A percentile compares a stretch with the other conserved stretches of the same genome.
These are phyloP conservation scores for Tetradesmus obliquus DNA, from an alignment of 139 green algal species.

Conservation along the genomic window DNA sequence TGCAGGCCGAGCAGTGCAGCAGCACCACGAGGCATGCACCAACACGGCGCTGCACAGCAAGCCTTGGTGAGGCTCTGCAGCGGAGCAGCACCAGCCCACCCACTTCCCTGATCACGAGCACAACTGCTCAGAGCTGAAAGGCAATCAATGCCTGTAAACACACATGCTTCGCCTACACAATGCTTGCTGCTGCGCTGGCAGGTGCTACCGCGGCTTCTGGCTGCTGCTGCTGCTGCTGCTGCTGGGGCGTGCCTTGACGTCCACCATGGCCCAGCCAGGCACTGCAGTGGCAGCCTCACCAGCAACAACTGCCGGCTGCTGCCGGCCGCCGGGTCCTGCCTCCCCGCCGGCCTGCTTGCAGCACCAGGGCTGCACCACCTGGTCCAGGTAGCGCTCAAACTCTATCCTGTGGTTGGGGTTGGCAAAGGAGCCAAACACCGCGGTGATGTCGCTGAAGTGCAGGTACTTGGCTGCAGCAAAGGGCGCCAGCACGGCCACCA, in stretches of 20 bases:
- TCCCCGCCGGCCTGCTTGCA: conserved; percentile 9
- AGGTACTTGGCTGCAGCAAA: conserved; percentile 13
- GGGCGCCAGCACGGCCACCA: background rate
- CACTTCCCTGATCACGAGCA: background rate
- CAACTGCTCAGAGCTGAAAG: background rate
- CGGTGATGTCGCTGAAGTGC: conserved; percentile 34
- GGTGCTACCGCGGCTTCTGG: background rate
- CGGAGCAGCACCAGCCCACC: background rate
- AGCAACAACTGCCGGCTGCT: background rate
- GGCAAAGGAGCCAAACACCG: conserved; percentile 20
- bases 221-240: background rate
- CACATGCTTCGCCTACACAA: background rate
- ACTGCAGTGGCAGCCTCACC: background rate
- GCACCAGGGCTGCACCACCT: conserved; percentile 39
- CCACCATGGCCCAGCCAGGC: conserved; percentile 6
- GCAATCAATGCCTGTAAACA: background rate
- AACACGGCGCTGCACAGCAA: background rate
- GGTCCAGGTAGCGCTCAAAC: conserved; percentile 25
- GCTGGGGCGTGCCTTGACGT: background rate
- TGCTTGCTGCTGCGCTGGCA: background rate
- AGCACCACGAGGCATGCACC: background rate
- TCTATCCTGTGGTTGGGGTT: background rate
- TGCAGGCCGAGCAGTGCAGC: background rate
- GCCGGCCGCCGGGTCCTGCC: background rate
- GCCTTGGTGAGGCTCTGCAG: background rate